Conservation (phyloP, 371 early-diverging fungal species). For the Mucor ambiguus region DNA sequence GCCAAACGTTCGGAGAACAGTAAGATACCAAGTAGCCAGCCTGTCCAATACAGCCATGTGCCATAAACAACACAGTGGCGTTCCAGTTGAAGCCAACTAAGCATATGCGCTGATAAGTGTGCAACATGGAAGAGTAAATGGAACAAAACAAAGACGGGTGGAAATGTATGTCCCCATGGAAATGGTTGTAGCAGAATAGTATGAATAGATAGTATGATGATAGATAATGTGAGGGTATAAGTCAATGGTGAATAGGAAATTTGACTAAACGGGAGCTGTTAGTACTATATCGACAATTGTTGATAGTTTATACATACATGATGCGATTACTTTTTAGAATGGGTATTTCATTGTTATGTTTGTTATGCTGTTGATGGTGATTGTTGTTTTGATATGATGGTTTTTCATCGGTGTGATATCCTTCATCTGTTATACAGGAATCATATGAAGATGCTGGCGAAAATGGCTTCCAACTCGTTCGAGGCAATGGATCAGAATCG, state of each 20-base stretch:
- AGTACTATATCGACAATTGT: background rate
- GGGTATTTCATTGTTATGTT: constrained; percentile 31
- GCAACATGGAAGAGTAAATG: constrained; percentile 57
- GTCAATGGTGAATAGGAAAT: constrained; percentile 42
- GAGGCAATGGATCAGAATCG: constrained; percentile 17
- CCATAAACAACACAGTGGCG: constrained; percentile 64
- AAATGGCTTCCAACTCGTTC: constrained; percentile 16
- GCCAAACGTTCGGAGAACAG: constrained; percentile 44
- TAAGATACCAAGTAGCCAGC: constrained; percentile 58
- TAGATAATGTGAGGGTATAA: constrained; percentile 43
- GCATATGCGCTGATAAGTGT: constrained; percentile 50
- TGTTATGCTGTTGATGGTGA: constrained; percentile 6
- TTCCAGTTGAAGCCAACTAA: constrained; percentile 50
- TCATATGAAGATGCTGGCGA: constrained; percentile 22
- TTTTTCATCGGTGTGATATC: constrained; percentile 48
- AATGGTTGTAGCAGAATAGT: constrained; percentile 41
- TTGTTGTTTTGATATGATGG: constrained; percentile 20
- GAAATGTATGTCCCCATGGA: constrained; percentile 54
- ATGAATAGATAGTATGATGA: constrained; percentile 46
- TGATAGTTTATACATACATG: constrained; percentile 30
- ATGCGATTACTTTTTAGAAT: constrained; percentile 47
- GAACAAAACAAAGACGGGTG: constrained; percentile 55
- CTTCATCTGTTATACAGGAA: constrained; percentile 43
- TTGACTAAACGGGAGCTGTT: constrained; percentile 28
- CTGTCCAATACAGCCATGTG: constrained; percentile 66